Conservation (phyloP, 208 protist genomes). For the Leptomonas seymouri region DNA sequence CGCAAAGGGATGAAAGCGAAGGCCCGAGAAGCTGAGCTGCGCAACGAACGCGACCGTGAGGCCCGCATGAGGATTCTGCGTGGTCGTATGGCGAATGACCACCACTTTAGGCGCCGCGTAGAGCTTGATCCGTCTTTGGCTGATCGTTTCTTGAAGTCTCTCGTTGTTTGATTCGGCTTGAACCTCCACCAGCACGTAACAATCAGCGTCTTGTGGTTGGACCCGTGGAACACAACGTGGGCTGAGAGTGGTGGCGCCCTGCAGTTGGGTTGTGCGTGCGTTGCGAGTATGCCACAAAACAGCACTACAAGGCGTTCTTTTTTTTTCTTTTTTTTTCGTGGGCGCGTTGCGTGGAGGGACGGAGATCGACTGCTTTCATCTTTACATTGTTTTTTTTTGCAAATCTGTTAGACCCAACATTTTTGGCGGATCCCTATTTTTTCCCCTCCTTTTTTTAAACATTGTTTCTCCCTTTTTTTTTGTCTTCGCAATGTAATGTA, state of each 20-base stretch:
- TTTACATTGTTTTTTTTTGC: not conserved
- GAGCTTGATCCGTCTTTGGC: constrained; percentile 79
- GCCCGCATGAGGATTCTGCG: constrained; percentile 58
- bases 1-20: constrained; percentile 36
- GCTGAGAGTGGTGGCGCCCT: no score
- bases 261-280: no score
- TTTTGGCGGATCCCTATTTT: no score
- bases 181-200: no score
- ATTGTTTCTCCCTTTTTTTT: constrained; percentile 2
- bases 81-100: constrained; percentile 69
- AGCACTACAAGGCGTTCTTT: not conserved
- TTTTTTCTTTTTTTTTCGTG: not conserved
- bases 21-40: constrained; percentile 28
- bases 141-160: constrained; percentile 80
- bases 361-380: no score
- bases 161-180: constrained; percentile 43
- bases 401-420: no score
- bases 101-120: constrained; percentile 89
- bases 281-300: no score
- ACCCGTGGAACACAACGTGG: no score
- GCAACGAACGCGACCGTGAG: constrained; percentile 39
- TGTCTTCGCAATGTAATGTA: not conserved
- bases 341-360: no score
- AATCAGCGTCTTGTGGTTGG: no score
- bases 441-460: not conserved